Evolutionary conservation across 331 rosid species (phyloP), one percentile per base, ranked within the genome.

Genomic region (Pyrus hybrid): DNA sequence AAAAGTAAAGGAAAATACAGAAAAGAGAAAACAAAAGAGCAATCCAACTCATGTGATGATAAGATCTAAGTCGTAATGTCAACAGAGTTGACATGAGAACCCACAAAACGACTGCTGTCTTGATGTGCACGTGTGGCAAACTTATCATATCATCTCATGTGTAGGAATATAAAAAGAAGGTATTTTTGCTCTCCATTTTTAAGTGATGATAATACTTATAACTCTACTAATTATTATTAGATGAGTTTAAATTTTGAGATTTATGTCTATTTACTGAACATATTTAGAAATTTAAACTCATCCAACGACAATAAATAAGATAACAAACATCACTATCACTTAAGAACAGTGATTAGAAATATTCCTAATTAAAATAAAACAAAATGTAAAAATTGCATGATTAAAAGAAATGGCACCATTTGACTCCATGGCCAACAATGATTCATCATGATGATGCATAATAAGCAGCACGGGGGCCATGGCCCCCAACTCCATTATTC

Each of bases 51-150:
- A 83, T 82, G 81, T 53, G 87, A 81, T 77, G 35, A 51, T 51
- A 51, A 68, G 73, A 57, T 10, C 5, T 3, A 23, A 51, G 58
- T 8, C 60, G 3, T 25, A 45, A 84, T 85, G 91, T 87, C 91
- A 77, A 80, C 81, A 74, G 85, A 80, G 93, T 92, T 92, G 97
- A 92, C 92, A 88, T 86, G 88, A 80, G 77, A 63, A 63, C 85
- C 88, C 88, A 67, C 90, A 37, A 57, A 53, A 80, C 18, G 65
- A 63, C 86, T 33, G 71, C 70, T 62, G 86, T 76, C 87, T 86
- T 93, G 91, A 80, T 85, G 83, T 78, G 94, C 98, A 93, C 98
- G 98, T 89, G 98, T 88, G 96, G 67, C 92, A 84, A 33, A 65
- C 86, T 88, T 80, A 81, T 82, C 85, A 84, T 85, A 77, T 80